Evolutionary conservation across 202 grass and related monocot genomes (phyloP), one percentile per base, ranked within the genome.

Genomic region (Schoenoplectus tabernaemontani): DNA sequence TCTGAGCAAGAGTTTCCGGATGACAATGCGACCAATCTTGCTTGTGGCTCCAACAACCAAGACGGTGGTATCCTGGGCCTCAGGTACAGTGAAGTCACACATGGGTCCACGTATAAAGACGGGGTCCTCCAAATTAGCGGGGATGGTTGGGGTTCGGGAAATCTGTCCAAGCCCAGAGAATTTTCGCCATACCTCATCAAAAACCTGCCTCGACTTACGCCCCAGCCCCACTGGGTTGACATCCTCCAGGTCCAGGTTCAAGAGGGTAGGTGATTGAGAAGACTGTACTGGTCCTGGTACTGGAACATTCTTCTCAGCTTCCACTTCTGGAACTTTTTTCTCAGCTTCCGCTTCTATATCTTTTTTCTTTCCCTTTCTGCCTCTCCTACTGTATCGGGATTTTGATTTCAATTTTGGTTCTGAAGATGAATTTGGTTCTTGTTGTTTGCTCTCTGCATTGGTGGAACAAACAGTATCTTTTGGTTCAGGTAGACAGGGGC

Each of bases 131-230:
- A 79, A 82, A 47, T 97, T 87, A 15, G 84, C 83, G 73, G 80
- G 80, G 2, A 83, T 84, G 8, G 84, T 79, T n/a, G 86, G 64
- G 19, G 89, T 84, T 83, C 94, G 87, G 13, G 95, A 95, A 64
- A 98, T 98, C 89, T 98, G 95, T 3, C 89, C 95, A 9, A 98
- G 86, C 11, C 84, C 91, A 20, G 96, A 98, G 89, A 98, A 95
- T 85, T 92, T 98, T 82, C 91, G 88, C 91, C 96, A 98, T 81
- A 95, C 91, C 78, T 98, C 96, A 80, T 95, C 89, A 87, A 98
- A 98, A 56, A 98, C 81, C 89, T 95, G 96, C 72, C 91, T 87
- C 9, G 91, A 98, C 7, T 84, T 85, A 5, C 95, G 91, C 4
- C 95, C 95, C n/a, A 98, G 81, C 0, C 91, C 95, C 64, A 95